A percentile compares a stretch with the other conserved stretches of the same genome.
Evolutionary conservation across 345 rosid species (phyloP).

Genomic region (Rhizophora apiculata): DNA sequence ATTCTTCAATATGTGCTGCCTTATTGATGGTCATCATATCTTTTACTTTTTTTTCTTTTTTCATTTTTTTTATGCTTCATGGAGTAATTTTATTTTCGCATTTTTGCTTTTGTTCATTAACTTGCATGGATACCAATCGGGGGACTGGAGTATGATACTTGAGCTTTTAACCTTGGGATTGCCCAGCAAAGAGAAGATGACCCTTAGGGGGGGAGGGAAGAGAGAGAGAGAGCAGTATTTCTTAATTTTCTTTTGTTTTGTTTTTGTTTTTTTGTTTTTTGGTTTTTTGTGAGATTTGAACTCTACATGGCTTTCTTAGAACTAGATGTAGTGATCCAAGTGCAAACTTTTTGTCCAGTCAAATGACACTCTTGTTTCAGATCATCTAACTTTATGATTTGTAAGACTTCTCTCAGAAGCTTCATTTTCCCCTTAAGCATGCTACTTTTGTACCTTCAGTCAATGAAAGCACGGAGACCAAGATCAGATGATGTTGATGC

Average conservation of each 20-base stretch:
- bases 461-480: slow-evolving; percentile 62
- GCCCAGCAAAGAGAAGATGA: background rate
- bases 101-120: background rate
- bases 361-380: too few relatives aligned
- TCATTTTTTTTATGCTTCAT: too few relatives aligned
- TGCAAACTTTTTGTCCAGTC: background rate
- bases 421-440: slow-evolving; percentile 9
- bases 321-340: background rate
- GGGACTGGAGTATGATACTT: background rate
- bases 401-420: background rate
- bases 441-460: slow-evolving; percentile 40
- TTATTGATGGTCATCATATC: background rate
- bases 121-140: background rate
- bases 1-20: slow-evolving; percentile 8
- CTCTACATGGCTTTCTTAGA: background rate
- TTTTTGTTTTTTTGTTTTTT: background rate
- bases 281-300: background rate
- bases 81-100: too few relatives aligned
- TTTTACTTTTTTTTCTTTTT: background rate
- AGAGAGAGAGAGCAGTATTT: too few relatives aligned
- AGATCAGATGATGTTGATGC: slow-evolving; percentile 98
- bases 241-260: background rate
- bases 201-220: too few relatives aligned
- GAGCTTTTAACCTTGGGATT: background rate
- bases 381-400: background rate